Base-by-base conservation (phyloP, 2,329 filamentous ascomycete species). In the Sporothrix inflata region DNA sequence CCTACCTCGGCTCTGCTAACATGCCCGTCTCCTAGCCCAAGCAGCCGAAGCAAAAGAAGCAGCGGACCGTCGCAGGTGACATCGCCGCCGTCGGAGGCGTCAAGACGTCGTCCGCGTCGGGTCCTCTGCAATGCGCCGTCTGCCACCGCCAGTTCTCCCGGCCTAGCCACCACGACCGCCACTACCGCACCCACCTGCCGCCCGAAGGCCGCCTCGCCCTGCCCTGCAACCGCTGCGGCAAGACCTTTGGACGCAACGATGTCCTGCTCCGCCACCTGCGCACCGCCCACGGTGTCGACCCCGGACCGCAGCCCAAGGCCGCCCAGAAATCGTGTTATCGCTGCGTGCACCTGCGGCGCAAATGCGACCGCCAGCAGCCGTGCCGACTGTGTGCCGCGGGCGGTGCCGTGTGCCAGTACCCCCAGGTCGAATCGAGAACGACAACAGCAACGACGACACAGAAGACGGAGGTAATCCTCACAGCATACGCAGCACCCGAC, bases 221-320 rank as follows among this genome's bases (percentile, higher is more conserved):
- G 6, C 71, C 74, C 14, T 79, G 78, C 47, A 65, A 65, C 5
- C 69, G 74, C 27, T 79, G 78, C 53, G 73, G 73, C 14, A 75
- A 77, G 55, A 74, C 74, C 1, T 75, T 74, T 71, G 73, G 53
- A 74, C 77, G 77, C 14, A 74, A 76, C 34, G 77, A 79, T 24
- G 76, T 79, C 9, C 76, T 79, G 38, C 75, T 79, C 21, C 77
- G 78, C 14, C 78, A 80, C 53, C 61, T 78, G 53, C 74, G 77
- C 12, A 74, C 72, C 1, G 72, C 77, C 2, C 78, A 79, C 72
- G 61, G 74, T 34, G 38, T 78, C 34, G 71, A 76, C 30, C 68
- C 74, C 11, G 72, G 71, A 1, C 67, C 73, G 45, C 74, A 68
- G 38, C 72, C 72, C 19, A 71, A 72, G 38, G 74, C 75, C 7